These are phyloP conservation scores for Garcia nutans DNA, from an alignment of 345 rosid species.

Conservation along the genomic window DNA sequence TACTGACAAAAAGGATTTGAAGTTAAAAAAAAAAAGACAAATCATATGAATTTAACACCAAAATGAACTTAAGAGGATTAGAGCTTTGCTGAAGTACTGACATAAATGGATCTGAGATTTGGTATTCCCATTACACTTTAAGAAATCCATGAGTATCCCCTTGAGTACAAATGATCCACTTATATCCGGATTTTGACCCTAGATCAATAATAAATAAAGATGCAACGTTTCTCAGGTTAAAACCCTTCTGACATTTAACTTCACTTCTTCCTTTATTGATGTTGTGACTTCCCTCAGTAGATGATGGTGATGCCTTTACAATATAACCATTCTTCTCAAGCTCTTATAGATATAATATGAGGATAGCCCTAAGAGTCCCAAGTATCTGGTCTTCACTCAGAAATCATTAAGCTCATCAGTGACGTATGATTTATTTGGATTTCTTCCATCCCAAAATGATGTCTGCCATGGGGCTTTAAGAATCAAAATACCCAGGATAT, in stretches of 20 bases:
- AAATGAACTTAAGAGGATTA: background rate
- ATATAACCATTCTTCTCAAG: background rate
- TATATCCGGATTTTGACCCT: background rate
- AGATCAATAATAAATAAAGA: background rate
- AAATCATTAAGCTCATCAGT: background rate
- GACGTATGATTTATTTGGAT: background rate
- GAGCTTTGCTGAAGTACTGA: background rate
- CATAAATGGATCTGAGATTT: background rate
- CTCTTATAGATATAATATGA: background rate
- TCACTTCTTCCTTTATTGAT: background rate
- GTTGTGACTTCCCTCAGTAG: background rate
- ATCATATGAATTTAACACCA: background rate
- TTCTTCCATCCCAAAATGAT: background rate
- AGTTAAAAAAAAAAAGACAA: too few relatives aligned
- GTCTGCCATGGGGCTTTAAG: background rate
- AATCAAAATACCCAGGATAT: background rate
- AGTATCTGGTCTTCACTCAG: constrained; percentile 2
- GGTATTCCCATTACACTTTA: background rate
- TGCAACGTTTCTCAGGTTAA: background rate
- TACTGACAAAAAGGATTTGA: too few relatives aligned
- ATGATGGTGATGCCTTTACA: background rate
- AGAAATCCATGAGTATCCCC: background rate
- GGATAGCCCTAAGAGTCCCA: background rate
- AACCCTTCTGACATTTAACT: background rate
- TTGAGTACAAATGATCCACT: background rate